These are phyloP conservation scores for Pythium scleroteichum DNA, from an alignment of 352 stramenopile genomes.

Conservation along the genomic window DNA sequence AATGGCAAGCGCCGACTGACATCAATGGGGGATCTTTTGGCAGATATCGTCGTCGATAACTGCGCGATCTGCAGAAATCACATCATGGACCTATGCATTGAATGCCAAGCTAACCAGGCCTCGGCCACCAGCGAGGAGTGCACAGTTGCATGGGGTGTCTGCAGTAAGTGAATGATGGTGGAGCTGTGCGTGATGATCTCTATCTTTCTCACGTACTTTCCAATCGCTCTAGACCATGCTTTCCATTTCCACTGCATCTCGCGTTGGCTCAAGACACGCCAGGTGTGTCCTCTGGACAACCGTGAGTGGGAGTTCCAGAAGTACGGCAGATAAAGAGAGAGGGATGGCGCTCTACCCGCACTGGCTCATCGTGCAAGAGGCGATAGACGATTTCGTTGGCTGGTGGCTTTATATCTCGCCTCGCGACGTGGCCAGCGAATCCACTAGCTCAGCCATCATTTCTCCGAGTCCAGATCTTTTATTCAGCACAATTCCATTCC, in stretches of 20 bases:
- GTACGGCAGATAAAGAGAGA: constrained; percentile 78
- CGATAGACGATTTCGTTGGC: too few species aligned
- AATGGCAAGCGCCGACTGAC: background rate
- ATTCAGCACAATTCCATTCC: constrained; percentile 3
- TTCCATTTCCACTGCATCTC: constrained; percentile 99
- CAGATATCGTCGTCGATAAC: constrained; percentile 89
- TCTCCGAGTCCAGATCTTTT: background rate
- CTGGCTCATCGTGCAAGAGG: too few species aligned
- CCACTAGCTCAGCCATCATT: too few species aligned
- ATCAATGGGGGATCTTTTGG: constrained; percentile 8
- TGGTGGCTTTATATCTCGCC: too few species aligned
- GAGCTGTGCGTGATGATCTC: background rate
- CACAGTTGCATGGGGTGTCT: constrained; percentile 86
- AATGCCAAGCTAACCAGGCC: constrained; percentile 96
- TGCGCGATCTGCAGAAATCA: constrained; percentile 99
- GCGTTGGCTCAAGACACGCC: constrained; percentile 98
- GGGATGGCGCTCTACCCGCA: too few species aligned
- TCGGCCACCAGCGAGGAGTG: constrained; percentile 88
- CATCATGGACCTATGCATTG: constrained; percentile 99
- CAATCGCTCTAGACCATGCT: constrained; percentile 93
- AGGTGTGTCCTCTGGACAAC: constrained; percentile 99
- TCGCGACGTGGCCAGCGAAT: too few species aligned
- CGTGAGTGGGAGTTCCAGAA: constrained; percentile 99
- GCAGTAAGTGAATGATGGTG: constrained; percentile 60
- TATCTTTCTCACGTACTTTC: constrained; percentile 67